phyloP scores from a whole-genome alignment of 352 stramenopile genomes.

The Saprolegnia diclina region DNA sequence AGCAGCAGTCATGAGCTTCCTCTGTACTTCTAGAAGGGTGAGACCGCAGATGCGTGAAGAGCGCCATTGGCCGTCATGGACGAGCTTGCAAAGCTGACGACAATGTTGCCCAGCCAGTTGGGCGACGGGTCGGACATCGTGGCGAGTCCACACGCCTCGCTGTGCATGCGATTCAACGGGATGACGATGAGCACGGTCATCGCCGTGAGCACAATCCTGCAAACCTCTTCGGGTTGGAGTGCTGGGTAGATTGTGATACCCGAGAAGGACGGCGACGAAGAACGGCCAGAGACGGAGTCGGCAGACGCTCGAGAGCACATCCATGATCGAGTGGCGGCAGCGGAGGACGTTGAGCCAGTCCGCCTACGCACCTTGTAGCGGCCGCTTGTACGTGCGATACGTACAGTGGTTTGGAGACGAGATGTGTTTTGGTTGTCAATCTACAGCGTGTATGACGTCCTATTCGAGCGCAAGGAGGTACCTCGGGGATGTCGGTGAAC shows the following conservation, averaged over 20 bases:
- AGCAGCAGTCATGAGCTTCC: too few species aligned
- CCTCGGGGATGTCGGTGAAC: slow-evolving; percentile 7
- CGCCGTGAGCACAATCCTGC: background rate
- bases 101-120: background rate
- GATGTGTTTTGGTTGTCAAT: slow-evolving; percentile 15
- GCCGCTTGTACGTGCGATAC: background rate
- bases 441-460: background rate
- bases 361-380: background rate
- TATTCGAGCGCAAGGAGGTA: background rate
- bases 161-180: slow-evolving; percentile 8
- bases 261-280: background rate
- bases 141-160: background rate
- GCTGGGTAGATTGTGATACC: background rate
- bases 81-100: background rate
- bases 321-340: background rate
- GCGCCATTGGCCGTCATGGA: background rate
- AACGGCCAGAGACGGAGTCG: background rate
- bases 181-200: slow-evolving; percentile 1
- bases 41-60: background rate
- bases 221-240: background rate
- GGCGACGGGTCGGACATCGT: background rate
- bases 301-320: background rate
- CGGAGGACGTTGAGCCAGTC: slow-evolving; percentile 12
- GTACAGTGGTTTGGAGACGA: slow-evolving; percentile 2
- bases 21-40: too few species aligned